Evolutionary conservation across 805 yeast species (phyloP), one percentile per base, ranked within the genome.

Genomic region (Barnettozyma vustinii): DNA sequence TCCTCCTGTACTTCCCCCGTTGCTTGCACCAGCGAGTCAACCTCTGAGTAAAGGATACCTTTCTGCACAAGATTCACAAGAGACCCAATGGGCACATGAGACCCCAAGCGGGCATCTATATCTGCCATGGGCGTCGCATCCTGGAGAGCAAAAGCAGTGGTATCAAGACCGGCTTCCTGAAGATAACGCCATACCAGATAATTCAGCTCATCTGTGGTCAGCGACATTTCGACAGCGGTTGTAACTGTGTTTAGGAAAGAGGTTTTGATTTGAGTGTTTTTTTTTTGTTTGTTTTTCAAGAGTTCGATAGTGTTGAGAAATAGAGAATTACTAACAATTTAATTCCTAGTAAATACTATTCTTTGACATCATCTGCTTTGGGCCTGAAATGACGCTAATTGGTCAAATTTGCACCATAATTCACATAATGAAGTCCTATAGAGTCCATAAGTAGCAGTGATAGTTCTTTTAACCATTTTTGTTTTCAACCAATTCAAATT

Each of bases 161-260:
- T 73, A 45, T 87, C 91, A 37, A 64, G 73, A 3, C 95, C 95
- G 6, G 83, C 72, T 64, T 94, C 98, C 61, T 89, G 96, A 36
- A 90, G 74, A 61, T 92, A 94, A 52, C 97, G 71, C 96, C 97
- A 94, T 47, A 92, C 79, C 57, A 94, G 75, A 63, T 92, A 92
- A 71, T 92, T 94, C 47, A 92, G 77, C 66, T 90, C 96, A 49
- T 77, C 81, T 49, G 94, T 84, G 5, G 94, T 79, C 44, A 92
- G 69, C 23, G 96, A 84, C 96, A 89, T 88, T 37, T 23, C 16
- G 33, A 30, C 33, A 30, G 13, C 8, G 25, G 30, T 26, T 10
- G 6, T 30, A 2, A n/a, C 33, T 30, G 4, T 30, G 33, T 13
- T 30, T 15, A 30, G 33, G 12, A 15, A 30, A 13, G 33, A 30